Conservation (phyloP, 352 stramenopile species). For the Phytophthora agathidicida region DNA sequence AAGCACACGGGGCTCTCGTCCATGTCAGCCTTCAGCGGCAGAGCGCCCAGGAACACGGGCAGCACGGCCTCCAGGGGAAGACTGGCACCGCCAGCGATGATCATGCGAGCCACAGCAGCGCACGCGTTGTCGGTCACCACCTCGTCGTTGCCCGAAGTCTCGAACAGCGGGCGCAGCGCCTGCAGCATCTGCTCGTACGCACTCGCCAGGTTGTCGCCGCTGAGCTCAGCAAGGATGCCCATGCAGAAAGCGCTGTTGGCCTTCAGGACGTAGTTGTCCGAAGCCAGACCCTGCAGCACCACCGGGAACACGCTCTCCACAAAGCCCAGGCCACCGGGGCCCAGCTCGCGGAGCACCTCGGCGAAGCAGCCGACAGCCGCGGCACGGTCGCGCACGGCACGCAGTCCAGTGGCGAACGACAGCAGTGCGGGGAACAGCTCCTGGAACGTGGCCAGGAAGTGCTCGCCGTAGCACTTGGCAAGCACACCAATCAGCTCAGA, state of each 20-base stretch:
- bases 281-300: slow-evolving; percentile 89
- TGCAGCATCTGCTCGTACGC: slow-evolving; percentile 93
- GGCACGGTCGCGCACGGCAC: slow-evolving; percentile 91
- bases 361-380: slow-evolving; percentile 95
- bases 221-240: slow-evolving; percentile 91
- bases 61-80: slow-evolving; percentile 94
- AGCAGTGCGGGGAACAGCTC: slow-evolving; percentile 92
- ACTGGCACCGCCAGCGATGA: slow-evolving; percentile 74
- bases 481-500: slow-evolving; percentile 95
- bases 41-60: slow-evolving; percentile 90
- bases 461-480: slow-evolving; percentile 93
- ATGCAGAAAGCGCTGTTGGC: slow-evolving; percentile 96
- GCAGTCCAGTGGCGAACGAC: slow-evolving; percentile 91
- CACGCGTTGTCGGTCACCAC: slow-evolving; percentile 93
- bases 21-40: slow-evolving; percentile 97
- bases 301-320: slow-evolving; percentile 91
- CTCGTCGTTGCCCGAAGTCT: slow-evolving; percentile 85
- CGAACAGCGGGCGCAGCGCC: slow-evolving; percentile 92
- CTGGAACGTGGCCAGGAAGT: slow-evolving; percentile 92
- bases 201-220: slow-evolving; percentile 68
- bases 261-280: slow-evolving; percentile 93
- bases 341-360: slow-evolving; percentile 94
- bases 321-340: slow-evolving; percentile 81
- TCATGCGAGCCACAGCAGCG: slow-evolving; percentile 94
- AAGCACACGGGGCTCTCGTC: slow-evolving; percentile 97